Conservation (phyloP, 2,329 filamentous ascomycete species). For the Didymella arachidicola region DNA sequence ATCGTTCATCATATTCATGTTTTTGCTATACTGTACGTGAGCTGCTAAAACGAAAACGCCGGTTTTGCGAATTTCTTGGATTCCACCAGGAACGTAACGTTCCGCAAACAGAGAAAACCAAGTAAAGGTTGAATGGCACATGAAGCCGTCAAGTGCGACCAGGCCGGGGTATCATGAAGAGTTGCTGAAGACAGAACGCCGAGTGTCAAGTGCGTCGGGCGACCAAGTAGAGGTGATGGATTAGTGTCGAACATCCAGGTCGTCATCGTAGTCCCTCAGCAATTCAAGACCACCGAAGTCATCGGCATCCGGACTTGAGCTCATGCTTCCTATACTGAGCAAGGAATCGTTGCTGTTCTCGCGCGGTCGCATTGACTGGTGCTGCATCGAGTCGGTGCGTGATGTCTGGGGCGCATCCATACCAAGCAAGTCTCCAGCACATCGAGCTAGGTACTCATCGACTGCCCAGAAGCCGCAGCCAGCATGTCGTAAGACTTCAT, state of each 20-base stretch:
- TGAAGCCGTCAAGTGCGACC: not conserved
- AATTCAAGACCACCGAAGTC: conserved; percentile 44
- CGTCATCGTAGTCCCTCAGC: conserved; percentile 42
- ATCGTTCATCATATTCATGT: not conserved
- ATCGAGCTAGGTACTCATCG: conserved; percentile 49
- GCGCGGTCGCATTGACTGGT: conserved; percentile 11
- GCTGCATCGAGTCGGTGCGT: conserved; percentile 7
- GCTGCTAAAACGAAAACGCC: not conserved
- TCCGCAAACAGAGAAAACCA: not conserved
- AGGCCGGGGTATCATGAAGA: conserved; percentile 20
- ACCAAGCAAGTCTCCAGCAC: conserved; percentile 46
- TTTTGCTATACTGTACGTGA: not conserved
- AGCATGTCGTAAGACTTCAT: conserved; percentile 47
- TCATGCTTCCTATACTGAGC: conserved; percentile 20
- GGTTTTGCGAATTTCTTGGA: not conserved
- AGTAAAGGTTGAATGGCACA: not conserved
- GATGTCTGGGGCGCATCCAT: conserved; percentile 28
- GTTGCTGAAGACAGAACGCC: conserved; percentile 9
- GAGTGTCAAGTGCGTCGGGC: not conserved
- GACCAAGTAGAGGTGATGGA: not conserved
- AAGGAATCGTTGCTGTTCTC: conserved; percentile 29
- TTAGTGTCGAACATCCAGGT: conserved; percentile 3
- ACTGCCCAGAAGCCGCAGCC: conserved; percentile 50
- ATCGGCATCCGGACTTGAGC: conserved; percentile 25
- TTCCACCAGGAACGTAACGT: not conserved